Evolutionary conservation across 2,329 filamentous ascomycete species (phyloP).

Genomic region (Xylariaceae sp.): DNA sequence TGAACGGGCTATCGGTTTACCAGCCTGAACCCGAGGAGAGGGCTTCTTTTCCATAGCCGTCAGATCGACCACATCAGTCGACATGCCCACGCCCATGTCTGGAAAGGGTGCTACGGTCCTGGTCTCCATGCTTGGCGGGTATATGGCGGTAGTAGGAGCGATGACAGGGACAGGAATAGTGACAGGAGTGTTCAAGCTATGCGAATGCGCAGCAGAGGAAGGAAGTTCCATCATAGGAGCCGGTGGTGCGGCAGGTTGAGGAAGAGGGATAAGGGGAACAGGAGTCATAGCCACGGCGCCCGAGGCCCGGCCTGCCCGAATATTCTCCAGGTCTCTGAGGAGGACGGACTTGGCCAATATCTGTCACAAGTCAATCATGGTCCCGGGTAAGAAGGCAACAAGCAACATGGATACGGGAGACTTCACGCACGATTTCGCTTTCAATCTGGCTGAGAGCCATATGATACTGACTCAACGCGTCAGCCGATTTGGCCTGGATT

Average conservation of each 20-base stretch:
- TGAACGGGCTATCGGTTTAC: constrained; percentile 18
- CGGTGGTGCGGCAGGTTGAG: constrained; percentile 23
- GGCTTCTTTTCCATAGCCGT: constrained; percentile 26
- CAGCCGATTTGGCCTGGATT: constrained; percentile 40
- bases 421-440: constrained; percentile 45
- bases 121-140: constrained; percentile 34
- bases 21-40: constrained; percentile 26
- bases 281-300: constrained; percentile 8
- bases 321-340: constrained; percentile 47
- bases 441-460: constrained; percentile 52
- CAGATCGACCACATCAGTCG: constrained; percentile 30
- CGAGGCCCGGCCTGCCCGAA: constrained; percentile 31
- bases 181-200: constrained; percentile 26
- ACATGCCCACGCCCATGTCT: constrained; percentile 49
- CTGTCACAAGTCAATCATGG: constrained; percentile 30
- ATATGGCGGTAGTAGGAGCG: constrained; percentile 19
- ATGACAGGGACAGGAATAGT: background rate
- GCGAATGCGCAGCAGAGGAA: constrained; percentile 33
- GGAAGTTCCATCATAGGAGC: constrained; percentile 35
- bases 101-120: constrained; percentile 50
- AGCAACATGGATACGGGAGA: background rate
- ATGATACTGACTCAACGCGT: constrained; percentile 47
- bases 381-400: background rate
- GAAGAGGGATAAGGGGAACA: constrained; percentile 17
- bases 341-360: constrained; percentile 51